phyloP scores from a whole-genome alignment of 2,329 filamentous ascomycete species.

The Metarhizium brunneum region DNA sequence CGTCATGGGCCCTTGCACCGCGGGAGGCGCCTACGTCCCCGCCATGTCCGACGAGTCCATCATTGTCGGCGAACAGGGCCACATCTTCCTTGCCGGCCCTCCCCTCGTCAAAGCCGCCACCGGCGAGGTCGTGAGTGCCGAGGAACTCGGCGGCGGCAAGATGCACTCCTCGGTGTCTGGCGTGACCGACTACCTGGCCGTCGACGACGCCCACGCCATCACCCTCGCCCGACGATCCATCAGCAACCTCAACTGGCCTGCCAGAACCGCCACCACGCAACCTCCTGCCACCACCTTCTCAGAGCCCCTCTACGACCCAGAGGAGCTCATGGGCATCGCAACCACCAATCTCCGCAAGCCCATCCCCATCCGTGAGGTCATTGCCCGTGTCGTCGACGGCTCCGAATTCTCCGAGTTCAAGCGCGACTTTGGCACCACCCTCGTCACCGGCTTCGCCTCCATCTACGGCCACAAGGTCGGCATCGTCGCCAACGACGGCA shows the following conservation, averaged over 20 bases:
- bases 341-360: conserved; percentile 82
- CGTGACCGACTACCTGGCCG: conserved; percentile 90
- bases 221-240: conserved; percentile 77
- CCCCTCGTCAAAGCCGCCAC: conserved; percentile 94
- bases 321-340: conserved; percentile 80
- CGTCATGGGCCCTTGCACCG: conserved; percentile 96
- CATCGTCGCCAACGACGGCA: conserved; percentile 93
- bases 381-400: conserved; percentile 86
- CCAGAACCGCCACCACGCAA: conserved; percentile 15
- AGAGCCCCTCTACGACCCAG: conserved; percentile 71
- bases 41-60: conserved; percentile 98
- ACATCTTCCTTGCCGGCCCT: conserved; percentile 92
- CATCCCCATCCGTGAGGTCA: conserved; percentile 80
- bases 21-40: conserved; percentile 89
- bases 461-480: conserved; percentile 89
- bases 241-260: conserved; percentile 82
- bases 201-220: conserved; percentile 87
- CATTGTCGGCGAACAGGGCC: conserved; percentile 91
- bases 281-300: conserved; percentile 39
- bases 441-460: conserved; percentile 83
- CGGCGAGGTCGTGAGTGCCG: conserved; percentile 80
- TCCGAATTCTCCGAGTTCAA: conserved; percentile 93
- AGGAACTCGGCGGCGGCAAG: conserved; percentile 82
- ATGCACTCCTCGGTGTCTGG: conserved; percentile 87
- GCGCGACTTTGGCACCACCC: conserved; percentile 75